Conservation (phyloP, 768 basidiomycete species). For the Asterophora lycoperdoides region DNA sequence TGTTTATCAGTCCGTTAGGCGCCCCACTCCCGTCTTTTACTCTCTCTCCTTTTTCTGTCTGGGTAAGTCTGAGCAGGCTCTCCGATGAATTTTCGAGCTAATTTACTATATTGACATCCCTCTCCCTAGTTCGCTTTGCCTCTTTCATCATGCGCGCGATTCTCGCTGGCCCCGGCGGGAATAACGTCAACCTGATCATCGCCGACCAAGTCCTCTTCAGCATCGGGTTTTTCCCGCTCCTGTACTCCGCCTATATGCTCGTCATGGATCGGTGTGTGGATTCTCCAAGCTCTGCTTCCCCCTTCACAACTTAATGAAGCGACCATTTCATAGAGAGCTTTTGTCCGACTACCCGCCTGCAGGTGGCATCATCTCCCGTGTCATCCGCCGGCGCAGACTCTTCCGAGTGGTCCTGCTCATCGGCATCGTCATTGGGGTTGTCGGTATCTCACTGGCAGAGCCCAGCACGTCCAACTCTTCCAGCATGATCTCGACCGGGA, state of each 20-base stretch:
- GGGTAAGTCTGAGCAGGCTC: slow-evolving; percentile 12
- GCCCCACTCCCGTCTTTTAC: slow-evolving; percentile 23
- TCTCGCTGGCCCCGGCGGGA: slow-evolving; percentile 20
- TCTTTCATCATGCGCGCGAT: slow-evolving; percentile 27
- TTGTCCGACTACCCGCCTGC: slow-evolving; percentile 1
- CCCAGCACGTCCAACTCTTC: slow-evolving; percentile 6
- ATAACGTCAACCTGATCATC: slow-evolving; percentile 24
- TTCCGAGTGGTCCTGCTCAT: slow-evolving; percentile 13
- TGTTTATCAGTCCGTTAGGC: slow-evolving; percentile 16
- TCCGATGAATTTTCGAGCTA: not conserved
- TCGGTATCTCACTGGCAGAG: slow-evolving; percentile 19
- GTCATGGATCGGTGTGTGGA: slow-evolving; percentile 33
- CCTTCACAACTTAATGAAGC: no score
- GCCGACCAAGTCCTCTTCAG: slow-evolving; percentile 25
- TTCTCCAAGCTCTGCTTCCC: no score
- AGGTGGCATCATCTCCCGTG: not conserved
- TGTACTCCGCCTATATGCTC: slow-evolving; percentile 30
- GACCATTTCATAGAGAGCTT: not conserved
- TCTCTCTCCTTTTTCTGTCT: slow-evolving; percentile 25
- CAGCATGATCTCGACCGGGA: slow-evolving; percentile 1
- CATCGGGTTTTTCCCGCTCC: slow-evolving; percentile 30
- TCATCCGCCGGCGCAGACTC: slow-evolving; percentile 14
- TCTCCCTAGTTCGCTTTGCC: slow-evolving; percentile 21
- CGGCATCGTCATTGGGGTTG: slow-evolving; percentile 18
- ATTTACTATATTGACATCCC: not conserved